These are phyloP conservation scores for Prunus davidiana DNA, from an alignment of 306 rosid genomes.

Conservation along the genomic window DNA sequence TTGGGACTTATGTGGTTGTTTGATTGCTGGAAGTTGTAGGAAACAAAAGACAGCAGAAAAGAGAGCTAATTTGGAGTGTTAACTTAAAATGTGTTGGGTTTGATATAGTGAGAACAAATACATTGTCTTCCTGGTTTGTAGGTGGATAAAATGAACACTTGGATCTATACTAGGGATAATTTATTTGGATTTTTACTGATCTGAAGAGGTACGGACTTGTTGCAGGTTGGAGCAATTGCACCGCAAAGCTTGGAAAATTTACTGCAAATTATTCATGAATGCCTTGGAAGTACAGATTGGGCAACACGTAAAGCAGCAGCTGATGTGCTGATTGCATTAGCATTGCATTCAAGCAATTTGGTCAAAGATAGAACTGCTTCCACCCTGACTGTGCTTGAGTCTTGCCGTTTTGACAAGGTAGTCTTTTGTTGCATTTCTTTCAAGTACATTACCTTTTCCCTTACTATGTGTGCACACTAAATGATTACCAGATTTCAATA, in stretches of 20 bases:
- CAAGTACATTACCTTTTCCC: background rate
- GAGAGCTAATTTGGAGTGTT: background rate
- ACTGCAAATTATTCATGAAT: slow-evolving; percentile 71
- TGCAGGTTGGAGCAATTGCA: slow-evolving; percentile 84
- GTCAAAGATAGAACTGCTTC: slow-evolving; percentile 55
- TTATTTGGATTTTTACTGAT: background rate
- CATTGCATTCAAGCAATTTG: slow-evolving; percentile 76
- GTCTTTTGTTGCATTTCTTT: slow-evolving; percentile 20
- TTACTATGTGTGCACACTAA: background rate
- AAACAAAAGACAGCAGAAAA: background rate
- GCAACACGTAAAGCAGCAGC: slow-evolving; percentile 99
- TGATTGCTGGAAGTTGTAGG: background rate
- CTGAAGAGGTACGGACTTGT: slow-evolving; percentile 23
- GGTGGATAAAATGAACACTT: background rate
- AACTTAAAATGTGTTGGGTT: background rate
- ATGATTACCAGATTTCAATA: background rate
- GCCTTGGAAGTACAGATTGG: slow-evolving; percentile 85
- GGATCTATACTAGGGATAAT: background rate
- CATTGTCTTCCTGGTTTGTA: background rate
- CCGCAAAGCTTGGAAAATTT: slow-evolving; percentile 81
- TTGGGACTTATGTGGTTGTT: background rate
- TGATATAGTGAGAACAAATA: background rate
- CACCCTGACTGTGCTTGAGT: slow-evolving; percentile 64
- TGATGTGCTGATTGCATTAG: slow-evolving; percentile 66
- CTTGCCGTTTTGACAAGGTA: slow-evolving; percentile 97